phyloP scores from a whole-genome alignment of 345 rosid species.

The Melaleuca alternifolia region DNA sequence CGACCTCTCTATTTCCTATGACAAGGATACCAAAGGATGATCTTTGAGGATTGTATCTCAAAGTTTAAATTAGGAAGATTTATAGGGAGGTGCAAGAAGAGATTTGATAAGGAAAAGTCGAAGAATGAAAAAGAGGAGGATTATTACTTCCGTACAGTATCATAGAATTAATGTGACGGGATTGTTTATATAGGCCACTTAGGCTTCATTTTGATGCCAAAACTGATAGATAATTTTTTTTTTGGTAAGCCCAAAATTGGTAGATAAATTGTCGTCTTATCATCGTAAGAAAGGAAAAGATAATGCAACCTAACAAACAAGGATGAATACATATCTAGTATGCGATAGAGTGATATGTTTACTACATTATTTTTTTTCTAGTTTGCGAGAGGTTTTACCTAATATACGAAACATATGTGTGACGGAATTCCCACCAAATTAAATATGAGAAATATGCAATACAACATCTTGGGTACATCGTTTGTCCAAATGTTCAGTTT shows the following conservation, averaged over 20 bases:
- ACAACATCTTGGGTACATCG: no score
- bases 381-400: no score
- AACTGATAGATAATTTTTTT: no score
- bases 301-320: neutral
- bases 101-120: neutral
- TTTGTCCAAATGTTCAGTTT: no score
- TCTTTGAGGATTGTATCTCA: neutral
- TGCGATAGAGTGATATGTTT: neutral
- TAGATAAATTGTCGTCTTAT: neutral
- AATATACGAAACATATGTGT: no score
- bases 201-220: neutral
- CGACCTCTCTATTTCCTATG: neutral
- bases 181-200: neutral
- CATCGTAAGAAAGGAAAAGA: neutral
- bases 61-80: neutral
- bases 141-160: neutral
- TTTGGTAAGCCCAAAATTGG: no score
- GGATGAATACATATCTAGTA: neutral
- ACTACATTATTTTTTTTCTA: no score
- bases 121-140: neutral
- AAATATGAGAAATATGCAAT: no score
- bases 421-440: no score
- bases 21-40: neutral
- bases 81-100: neutral
- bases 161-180: neutral